Evolutionary conservation across 805 yeast species (phyloP), one percentile per base, ranked within the genome.

Genomic region (Jamesozyma lodderae): DNA sequence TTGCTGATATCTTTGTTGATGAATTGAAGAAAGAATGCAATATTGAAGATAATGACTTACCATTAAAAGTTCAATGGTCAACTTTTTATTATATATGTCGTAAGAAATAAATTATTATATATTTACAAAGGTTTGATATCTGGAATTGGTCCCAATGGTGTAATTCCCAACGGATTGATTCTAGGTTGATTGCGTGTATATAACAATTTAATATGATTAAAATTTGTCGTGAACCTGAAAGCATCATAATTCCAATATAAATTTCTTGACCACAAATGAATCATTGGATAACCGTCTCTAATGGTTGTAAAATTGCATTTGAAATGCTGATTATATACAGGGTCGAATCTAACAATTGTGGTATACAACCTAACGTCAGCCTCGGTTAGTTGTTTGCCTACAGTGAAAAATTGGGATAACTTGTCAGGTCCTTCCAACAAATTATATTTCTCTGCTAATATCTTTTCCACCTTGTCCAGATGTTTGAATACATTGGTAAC

Each of bases 261-360:
- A 46, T 81, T 74, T 47, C 81, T 69, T 49, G 87, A 60, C 94
- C 94, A 88, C 42, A 74, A 65, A 62, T 85, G 80, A 38, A 87
- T 60, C 48, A 68, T 62, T 14, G 95, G 95, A 59, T 75, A 90
- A 47, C 84, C 82, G 30, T 49, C 55, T 55, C 96, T 74, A 52
- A 88, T 81, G 68, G 77, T 80, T 36, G 77, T 78, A 42, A 84
- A 59, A 61, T 90, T 88, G 60, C 94, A 82, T 64, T 88, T 90
- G 74, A 88, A 90, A 60, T 88, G 96, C 60, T 86, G 95, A 39
- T 81, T 88, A 56, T 90, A 88, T 17, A 86, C 94, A 1, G 92
- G 81, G 59, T 88, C 96, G 53, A 90, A 88, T 50, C 97, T 75
- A 31, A 86, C 69, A 42, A 88, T 77, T 2, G 96, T 88, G 18